Percentiles rank a stretch among this genome's conserved stretches.
These are phyloP conservation scores for Fusarium miscanthi DNA, from an alignment of 2,329 filamentous ascomycete species.

Conservation along the genomic window DNA sequence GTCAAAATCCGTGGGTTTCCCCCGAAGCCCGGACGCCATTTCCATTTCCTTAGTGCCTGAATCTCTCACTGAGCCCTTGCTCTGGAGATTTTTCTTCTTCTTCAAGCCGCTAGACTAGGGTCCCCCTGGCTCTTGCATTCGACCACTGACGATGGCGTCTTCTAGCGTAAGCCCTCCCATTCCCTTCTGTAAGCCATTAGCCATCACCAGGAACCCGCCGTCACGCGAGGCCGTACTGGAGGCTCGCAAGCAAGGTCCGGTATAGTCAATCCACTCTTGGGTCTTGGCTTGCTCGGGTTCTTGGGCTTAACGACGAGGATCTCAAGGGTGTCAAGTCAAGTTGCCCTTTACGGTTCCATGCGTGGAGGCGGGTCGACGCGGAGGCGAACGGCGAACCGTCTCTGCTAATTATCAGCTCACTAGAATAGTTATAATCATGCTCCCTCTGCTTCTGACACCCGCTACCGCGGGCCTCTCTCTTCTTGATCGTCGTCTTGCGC, in stretches of 20 bases:
- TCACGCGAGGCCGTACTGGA: constrained; percentile 31
- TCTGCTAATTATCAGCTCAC: constrained; percentile 7
- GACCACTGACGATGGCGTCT: constrained; percentile 22
- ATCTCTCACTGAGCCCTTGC: neutral
- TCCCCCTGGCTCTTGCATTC: constrained; percentile 21
- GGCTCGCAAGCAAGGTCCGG: constrained; percentile 12
- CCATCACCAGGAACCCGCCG: constrained; percentile 36
- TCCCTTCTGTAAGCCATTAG: constrained; percentile 19
- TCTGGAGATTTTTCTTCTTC: neutral
- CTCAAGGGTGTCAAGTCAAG: constrained; percentile 11
- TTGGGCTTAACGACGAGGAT: constrained; percentile 5
- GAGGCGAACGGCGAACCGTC: constrained; percentile 19
- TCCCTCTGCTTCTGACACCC: constrained; percentile 17
- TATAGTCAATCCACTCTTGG: constrained; percentile 4
- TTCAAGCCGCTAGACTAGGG: neutral
- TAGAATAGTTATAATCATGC: constrained; percentile 35
- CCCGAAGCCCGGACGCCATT: constrained; percentile 37
- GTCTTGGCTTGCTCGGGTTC: neutral
- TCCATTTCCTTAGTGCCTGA: neutral
- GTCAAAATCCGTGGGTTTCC: constrained; percentile 33
- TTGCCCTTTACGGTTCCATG: constrained; percentile 20
- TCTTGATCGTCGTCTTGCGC: constrained; percentile 11
- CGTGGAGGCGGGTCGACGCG: constrained; percentile 36
- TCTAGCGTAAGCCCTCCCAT: constrained; percentile 21
- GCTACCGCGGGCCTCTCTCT: constrained; percentile 51